Evolutionary conservation across 1,284 basidiomycete species (phyloP), one percentile per base, ranked within the genome.

Genomic region (Trichosporon sp.): DNA sequence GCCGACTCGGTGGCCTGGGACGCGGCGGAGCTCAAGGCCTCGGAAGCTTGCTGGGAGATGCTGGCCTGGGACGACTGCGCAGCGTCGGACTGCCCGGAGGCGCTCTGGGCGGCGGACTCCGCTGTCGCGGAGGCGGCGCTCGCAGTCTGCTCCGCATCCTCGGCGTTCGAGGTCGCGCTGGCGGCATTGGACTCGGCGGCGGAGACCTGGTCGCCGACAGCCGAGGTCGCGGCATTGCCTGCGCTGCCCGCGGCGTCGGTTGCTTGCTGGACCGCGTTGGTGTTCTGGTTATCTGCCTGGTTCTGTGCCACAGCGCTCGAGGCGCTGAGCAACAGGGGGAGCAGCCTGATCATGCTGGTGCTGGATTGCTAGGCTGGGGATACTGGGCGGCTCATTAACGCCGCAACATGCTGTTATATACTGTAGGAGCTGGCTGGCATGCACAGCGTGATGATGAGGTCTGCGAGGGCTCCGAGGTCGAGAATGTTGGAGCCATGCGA

Each of bases 301-400:
- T 60, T 60, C 56, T 60, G 56, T 8, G 56, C 56, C 18, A 60
- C 56, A 60, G 29, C 56, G 56, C 56, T 60, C 56, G 56, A 31
- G 31, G 56, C 56, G 56, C 56, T 60, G 56, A 60, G 56, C 56
- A 60, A 31, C 56, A 60, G 29, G 18, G 56, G 56, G 6, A 60
- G 56, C 56, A 60, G 29, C 32, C 56, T 29, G 27, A 60, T 60
- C 56, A 60, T 60, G 56, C 27, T 60, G 47, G 4, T 51, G 47
- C 21, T 60, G 29, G 9, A 25, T 6, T 60, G 56, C 38, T 18
- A 42, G 38, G 38, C 38, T 18, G 38, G 35, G 3, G 18, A n/a
- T 42, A 42, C 18, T 32, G 56, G 56, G 56, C 27, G 18, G 18
- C 27, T 60, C 15, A 13, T 32, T 23, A 31, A 29, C 29, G 23